These are phyloP conservation scores for Hippophae rhamnoides DNA, from an alignment of 306 rosid genomes.

Conservation along the genomic window DNA sequence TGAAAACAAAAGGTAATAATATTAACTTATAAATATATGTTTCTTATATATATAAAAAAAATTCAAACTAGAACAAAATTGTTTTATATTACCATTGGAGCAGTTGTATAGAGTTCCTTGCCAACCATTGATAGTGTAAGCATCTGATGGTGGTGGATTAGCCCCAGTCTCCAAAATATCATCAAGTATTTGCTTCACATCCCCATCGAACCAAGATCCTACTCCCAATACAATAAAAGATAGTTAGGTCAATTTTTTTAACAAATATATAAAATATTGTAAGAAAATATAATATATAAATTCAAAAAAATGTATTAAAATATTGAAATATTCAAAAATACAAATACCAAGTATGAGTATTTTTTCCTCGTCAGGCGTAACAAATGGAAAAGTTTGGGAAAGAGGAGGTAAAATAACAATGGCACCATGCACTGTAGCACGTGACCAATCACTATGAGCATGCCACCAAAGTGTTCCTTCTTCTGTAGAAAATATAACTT, in stretches of 20 bases:
- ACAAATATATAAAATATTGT: no score
- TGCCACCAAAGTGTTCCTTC: conserved; percentile 28
- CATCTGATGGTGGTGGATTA: conserved; percentile 23
- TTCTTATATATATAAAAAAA: no score
- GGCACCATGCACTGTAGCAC: conserved; percentile 23
- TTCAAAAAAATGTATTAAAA: no score
- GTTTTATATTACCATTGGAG: conserved; percentile 12
- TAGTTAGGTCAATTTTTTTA: no score
- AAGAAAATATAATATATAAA: no score
- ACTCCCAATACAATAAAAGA: not conserved
- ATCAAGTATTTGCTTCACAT: conserved; percentile 32
- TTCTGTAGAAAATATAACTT: conserved; percentile 11
- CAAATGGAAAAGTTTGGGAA: conserved; percentile 5
- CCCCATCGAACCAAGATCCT: conserved; percentile 75
- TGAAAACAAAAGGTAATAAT: no score
- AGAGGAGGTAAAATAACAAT: conserved; percentile 5
- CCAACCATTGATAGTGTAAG: conserved; percentile 53
- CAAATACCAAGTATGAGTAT: conserved; percentile 42
- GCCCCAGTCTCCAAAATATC: conserved; percentile 13
- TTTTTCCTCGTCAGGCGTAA: conserved; percentile 23
- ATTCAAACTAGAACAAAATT: no score
- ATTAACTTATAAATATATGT: no score
- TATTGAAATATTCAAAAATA: no score
- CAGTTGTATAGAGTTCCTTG: conserved; percentile 52
- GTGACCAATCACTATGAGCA: conserved; percentile 20